A percentile compares a stretch with the other conserved stretches of the same genome.
Conservation (phyloP, 306 rosid genomes). For the Cyamopsis tetragonoloba region DNA sequence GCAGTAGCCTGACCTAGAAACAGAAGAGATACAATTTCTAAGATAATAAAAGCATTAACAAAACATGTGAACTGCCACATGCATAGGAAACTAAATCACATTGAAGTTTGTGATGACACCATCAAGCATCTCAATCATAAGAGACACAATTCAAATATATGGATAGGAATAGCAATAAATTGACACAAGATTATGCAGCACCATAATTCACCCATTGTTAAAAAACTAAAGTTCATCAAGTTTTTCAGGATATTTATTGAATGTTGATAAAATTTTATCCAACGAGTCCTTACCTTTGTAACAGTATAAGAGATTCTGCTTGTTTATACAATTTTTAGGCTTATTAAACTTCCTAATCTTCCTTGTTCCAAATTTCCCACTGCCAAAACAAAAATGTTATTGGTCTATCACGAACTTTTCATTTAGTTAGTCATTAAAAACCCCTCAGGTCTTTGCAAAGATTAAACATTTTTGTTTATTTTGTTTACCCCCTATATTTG, state of each 20-base stretch:
- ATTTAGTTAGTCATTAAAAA: too few relatives aligned
- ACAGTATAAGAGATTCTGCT: neutral
- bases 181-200: neutral
- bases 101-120: neutral
- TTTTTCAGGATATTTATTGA: neutral
- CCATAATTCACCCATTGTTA: neutral
- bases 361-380: neutral
- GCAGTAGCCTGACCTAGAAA: neutral
- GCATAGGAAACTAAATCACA: neutral
- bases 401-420: too few relatives aligned
- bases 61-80: neutral
- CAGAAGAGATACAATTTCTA: neutral
- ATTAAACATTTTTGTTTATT: too few relatives aligned
- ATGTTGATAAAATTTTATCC: neutral
- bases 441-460: too few relatives aligned
- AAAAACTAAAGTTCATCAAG: neutral
- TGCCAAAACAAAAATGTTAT: neutral
- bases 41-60: neutral
- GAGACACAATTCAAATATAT: neutral
- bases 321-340: neutral
- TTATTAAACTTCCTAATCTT: neutral
- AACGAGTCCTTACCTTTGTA: neutral
- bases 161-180: neutral
- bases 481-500: too few relatives aligned
- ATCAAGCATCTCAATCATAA: neutral